Evolutionary conservation across 352 stramenopile genomes (phyloP), one percentile per base, ranked within the genome.

Genomic region (Pythium chondricola): DNA sequence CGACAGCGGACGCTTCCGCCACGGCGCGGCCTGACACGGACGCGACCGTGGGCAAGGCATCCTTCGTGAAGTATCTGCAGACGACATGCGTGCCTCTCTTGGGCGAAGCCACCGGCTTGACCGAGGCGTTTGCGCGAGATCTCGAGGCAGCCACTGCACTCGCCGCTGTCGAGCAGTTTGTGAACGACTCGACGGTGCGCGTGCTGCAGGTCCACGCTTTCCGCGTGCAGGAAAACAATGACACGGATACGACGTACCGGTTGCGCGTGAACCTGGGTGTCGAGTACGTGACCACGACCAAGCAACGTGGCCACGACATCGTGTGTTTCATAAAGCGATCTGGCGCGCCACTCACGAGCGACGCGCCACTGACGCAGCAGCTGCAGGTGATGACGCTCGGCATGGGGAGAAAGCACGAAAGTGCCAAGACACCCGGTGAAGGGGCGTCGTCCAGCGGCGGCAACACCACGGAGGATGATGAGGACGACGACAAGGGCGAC

Each of bases 251-350:
- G 11, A 40, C 58, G 42, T 74, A 60, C 26, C 54, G 62, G 10
- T 59, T 91, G 56, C 73, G 75, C 50, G 75, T 89, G 42, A 91
- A 91, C 53, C 32, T 91, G 26, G 82, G 82, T 16, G 74, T 93
- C 29, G 78, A 89, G 61, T 93, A 93, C 43, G 52, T 65, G 17
- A 41, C 63, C 13, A 35, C 40, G 4, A 69, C 67, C 20, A 85
- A 85, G 54, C 74, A 84, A 56, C 71, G 56, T 43, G 61, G 74
- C 39, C 77, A 88, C 48, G 78, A 91, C 50, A 69, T 79, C 21
- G 76, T 95, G 41, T 95, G 83, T 56, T 90, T 95, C 53, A 90
- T 95, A 56, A 95, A 95, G 65, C 80, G 79, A 17, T 64, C 78
- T 25, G 86, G 71, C 26, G 71, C 75, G 39, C 66, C 79, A 27